phyloP scores from a whole-genome alignment of 2,329 filamentous ascomycete species.

The Dothistroma septosporum region DNA sequence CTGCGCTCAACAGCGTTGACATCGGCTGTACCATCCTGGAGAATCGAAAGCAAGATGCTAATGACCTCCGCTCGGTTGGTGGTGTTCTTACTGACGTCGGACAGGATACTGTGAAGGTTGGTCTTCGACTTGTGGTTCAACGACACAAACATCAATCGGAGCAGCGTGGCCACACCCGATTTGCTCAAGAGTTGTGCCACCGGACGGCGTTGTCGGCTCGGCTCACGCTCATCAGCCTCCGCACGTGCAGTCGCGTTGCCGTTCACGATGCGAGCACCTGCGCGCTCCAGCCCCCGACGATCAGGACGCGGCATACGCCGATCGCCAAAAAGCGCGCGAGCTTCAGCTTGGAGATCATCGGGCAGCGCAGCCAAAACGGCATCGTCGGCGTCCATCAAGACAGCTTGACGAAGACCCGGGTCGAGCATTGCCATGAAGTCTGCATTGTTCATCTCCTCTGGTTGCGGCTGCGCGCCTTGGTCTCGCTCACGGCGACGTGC shows the following conservation, averaged over 20 bases:
- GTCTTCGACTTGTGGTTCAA: slow-evolving; percentile 81
- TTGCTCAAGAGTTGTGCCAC: slow-evolving; percentile 97
- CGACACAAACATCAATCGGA: slow-evolving; percentile 97
- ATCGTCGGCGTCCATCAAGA: slow-evolving; percentile 87
- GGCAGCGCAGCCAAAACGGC: slow-evolving; percentile 80
- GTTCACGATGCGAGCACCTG: slow-evolving; percentile 17
- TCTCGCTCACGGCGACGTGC: slow-evolving; percentile 60
- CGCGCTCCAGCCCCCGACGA: slow-evolving; percentile 17
- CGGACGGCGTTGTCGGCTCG: slow-evolving; percentile 62
- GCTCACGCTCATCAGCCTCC: slow-evolving; percentile 32
- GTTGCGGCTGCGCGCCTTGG: slow-evolving; percentile 49
- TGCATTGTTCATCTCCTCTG: slow-evolving; percentile 82
- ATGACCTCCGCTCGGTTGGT: slow-evolving; percentile 93
- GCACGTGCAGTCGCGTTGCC: slow-evolving; percentile 25
- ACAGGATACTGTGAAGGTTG: slow-evolving; percentile 80
- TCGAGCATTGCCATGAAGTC: slow-evolving; percentile 90
- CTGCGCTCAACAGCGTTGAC: slow-evolving; percentile 91
- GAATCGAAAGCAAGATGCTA: slow-evolving; percentile 83
- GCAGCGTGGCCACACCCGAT: slow-evolving; percentile 86
- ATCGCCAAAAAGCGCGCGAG: slow-evolving; percentile 63
- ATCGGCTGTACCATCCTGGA: slow-evolving; percentile 93
- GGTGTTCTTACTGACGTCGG: slow-evolving; percentile 92
- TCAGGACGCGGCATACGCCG: slow-evolving; percentile 29
- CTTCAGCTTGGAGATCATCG: slow-evolving; percentile 80
- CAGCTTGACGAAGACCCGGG: slow-evolving; percentile 75